Evolutionary conservation across 306 rosid species (phyloP).

Genomic region (Medicago ruthenica): DNA sequence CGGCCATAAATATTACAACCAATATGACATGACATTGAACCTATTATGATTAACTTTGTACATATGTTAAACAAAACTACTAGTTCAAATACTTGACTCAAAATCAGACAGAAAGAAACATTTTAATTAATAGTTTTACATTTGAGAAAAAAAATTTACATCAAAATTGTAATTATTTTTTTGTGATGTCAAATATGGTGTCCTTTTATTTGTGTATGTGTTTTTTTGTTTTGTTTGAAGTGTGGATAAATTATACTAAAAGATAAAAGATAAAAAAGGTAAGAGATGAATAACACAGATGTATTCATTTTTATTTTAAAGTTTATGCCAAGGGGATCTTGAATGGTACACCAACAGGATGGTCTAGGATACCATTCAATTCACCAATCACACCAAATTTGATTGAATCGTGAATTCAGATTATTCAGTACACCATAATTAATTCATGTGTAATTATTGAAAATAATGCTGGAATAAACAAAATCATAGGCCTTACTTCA

Average conservation of each 20-base stretch:
- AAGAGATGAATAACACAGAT: too few relatives aligned
- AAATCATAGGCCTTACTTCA: conserved; percentile 2
- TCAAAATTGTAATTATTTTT: too few relatives aligned
- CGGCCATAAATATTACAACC: conserved; percentile 24
- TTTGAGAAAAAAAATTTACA: too few relatives aligned
- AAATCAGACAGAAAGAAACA: too few relatives aligned
- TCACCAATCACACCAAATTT: conserved; percentile 7
- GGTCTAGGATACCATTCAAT: not conserved
- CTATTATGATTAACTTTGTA: conserved; percentile 15
- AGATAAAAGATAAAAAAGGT: too few relatives aligned
- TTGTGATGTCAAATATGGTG: too few relatives aligned
- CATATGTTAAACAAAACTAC: not conserved
- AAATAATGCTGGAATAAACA: conserved; percentile 26
- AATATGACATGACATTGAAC: conserved; percentile 41
- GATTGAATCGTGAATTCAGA: conserved; percentile 12
- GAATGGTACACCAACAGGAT: not conserved
- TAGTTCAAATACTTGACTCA: too few relatives aligned
- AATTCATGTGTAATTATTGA: conserved; percentile 6
- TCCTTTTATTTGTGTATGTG: too few relatives aligned
- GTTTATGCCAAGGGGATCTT: not conserved
- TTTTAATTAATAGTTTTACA: too few relatives aligned
- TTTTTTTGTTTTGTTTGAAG: too few relatives aligned
- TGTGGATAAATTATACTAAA: too few relatives aligned
- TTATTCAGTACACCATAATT: conserved; percentile 3
- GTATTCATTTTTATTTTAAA: not conserved